Conservation (phyloP, 371 early-diverging fungal species). For the Catenaria anguillulae region DNA sequence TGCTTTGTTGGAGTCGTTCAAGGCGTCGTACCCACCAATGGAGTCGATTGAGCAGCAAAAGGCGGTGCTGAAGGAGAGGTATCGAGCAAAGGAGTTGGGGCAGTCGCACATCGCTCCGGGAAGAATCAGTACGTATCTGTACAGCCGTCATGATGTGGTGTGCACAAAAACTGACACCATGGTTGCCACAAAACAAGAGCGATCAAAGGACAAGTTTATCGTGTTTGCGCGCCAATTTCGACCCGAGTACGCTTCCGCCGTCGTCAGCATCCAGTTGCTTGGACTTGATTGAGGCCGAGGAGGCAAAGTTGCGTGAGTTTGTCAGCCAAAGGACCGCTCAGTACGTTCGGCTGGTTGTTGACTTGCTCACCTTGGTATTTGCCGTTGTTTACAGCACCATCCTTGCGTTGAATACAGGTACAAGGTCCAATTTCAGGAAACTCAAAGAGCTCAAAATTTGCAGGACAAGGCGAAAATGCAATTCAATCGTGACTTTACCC, state of each 20-base stretch:
- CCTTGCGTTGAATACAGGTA: slow-evolving; percentile 16
- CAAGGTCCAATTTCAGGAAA: slow-evolving; percentile 24
- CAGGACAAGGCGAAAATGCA: slow-evolving; percentile 32
- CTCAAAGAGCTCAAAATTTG: slow-evolving; percentile 40
- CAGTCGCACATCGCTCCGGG: slow-evolving; percentile 21
- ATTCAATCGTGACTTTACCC: slow-evolving; percentile 32
- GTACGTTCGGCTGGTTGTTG: background rate
- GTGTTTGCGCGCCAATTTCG: background rate
- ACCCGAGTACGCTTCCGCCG: background rate
- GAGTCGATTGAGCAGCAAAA: slow-evolving; percentile 36
- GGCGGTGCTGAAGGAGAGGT: slow-evolving; percentile 26
- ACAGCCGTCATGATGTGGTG: too few species aligned
- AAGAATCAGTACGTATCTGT: slow-evolving; percentile 21
- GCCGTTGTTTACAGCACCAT: background rate
- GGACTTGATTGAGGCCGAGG: slow-evolving; percentile 1
- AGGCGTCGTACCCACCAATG: slow-evolving; percentile 23
- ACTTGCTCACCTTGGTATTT: background rate
- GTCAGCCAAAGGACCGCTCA: background rate
- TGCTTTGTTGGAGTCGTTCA: slow-evolving; percentile 31
- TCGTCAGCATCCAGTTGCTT: background rate
- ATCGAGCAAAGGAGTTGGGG: slow-evolving; percentile 32
- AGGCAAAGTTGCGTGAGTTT: slow-evolving; percentile 7
- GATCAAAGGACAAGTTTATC: background rate
- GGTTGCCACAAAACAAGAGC: background rate
- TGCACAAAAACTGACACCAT: background rate